Evolutionary conservation across 192 early-diverging fungal genomes (phyloP), one percentile per base, ranked within the genome.

Genomic region (Fimicolochytrium jonesii): DNA sequence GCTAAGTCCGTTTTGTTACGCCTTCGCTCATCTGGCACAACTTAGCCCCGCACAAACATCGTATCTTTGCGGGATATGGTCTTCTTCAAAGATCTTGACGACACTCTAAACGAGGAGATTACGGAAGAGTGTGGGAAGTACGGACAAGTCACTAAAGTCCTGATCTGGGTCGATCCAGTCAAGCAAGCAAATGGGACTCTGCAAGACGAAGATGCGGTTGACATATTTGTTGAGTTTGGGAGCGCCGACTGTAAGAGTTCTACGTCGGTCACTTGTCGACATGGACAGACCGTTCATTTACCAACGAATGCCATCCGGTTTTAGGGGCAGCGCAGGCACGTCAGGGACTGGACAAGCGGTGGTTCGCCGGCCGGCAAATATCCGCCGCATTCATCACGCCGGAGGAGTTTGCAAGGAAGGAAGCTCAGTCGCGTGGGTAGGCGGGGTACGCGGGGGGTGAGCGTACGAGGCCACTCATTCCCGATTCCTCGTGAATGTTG

Each of bases 51-150:
- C 37, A 9, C 53, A 4, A 55, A 4, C 17, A 86, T 93, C 18
- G 63, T 92, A 4, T 62, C 80, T 17, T 73, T 88, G 33, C 78
- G 80, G 46, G 91, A 93, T 59, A 86, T 84, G 15, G 88, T 88
- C 26, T 73, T 76, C 6, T 71, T 84, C 9, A 76, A 79, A 5
- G 90, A 95, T 30, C 76, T 89, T 25, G 92, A 95, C 74, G 84
- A 89, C 43, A 77, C 86, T 15, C 78, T 95, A 44, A 81, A 88
- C n/a, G 85, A 81, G 0, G 92, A 95, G 64, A 90, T 95, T 59
- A 74, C 75, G 11, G 87, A 88, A 46, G 92, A 95, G 64, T 91
- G 88, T 50, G 67, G 67, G 59, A 93, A 93, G 69, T 92, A 85
- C 59, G 92, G 92, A 1, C 66, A 68, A 46, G 85, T 95, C 4